These are phyloP conservation scores for Boletus fagicola DNA, from an alignment of 768 basidiomycete species.

Conservation along the genomic window DNA sequence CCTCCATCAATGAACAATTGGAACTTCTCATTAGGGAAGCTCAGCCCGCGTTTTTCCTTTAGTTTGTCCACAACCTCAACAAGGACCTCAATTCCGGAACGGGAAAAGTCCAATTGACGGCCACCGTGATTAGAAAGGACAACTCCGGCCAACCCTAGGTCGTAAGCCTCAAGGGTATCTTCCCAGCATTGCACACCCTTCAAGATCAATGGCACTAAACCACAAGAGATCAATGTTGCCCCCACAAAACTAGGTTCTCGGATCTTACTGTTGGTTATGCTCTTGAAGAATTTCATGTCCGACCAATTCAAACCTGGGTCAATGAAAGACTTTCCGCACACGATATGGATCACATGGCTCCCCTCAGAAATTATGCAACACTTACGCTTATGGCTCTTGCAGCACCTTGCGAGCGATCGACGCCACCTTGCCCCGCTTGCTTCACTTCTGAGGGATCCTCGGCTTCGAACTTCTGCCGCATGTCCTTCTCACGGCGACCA, in stretches of 20 bases:
- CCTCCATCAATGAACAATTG: conserved; percentile 94
- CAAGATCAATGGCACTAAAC: conserved; percentile 79
- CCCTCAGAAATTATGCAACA: background rate
- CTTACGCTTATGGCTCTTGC: conserved; percentile 89
- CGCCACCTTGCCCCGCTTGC: conserved; percentile 48
- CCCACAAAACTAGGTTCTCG: conserved; percentile 7
- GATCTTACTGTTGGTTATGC: conserved; percentile 61
- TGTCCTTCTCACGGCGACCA: conserved; percentile 92
- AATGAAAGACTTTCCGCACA: conserved; percentile 72
- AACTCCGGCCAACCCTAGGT: conserved; percentile 67
- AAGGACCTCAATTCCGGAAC: conserved; percentile 88
- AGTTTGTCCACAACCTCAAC: conserved; percentile 80
- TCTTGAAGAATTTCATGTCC: conserved; percentile 65
- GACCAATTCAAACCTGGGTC: conserved; percentile 86
- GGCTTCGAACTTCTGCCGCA: conserved; percentile 94
- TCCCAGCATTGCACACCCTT: conserved; percentile 92
- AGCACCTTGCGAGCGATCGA: conserved; percentile 87
- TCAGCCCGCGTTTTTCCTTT: conserved; percentile 59
- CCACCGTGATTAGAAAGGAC: conserved; percentile 90
- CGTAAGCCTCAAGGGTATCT: conserved; percentile 85
- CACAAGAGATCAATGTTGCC: conserved; percentile 1
- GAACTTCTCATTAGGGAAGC: conserved; percentile 77
- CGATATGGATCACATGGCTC: background rate
- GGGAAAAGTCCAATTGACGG: conserved; percentile 74
- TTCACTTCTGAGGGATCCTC: conserved; percentile 44